phyloP scores from a whole-genome alignment of 2,329 filamentous ascomycete genomes.

The Ceratocystis papillata region DNA sequence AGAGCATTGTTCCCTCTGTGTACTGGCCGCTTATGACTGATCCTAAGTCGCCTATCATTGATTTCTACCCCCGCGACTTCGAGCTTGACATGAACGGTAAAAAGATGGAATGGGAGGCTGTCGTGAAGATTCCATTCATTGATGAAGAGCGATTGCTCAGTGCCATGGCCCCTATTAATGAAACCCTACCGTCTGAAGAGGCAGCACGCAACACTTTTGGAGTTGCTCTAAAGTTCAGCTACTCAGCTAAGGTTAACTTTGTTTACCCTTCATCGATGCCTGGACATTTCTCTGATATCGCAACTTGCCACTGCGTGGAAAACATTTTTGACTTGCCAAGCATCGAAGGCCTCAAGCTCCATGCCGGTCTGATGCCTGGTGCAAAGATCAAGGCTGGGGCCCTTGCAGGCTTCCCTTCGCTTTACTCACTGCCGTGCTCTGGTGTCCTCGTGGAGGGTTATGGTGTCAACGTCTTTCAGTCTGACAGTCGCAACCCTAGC shows the following conservation, averaged over 20 bases:
- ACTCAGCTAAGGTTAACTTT: conserved; percentile 65
- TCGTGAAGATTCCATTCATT: conserved; percentile 98
- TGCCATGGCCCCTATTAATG: conserved; percentile 79
- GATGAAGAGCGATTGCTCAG: conserved; percentile 74
- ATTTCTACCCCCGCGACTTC: conserved; percentile 96
- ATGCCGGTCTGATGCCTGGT: conserved; percentile 72
- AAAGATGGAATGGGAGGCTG: conserved; percentile 99
- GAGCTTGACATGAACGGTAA: conserved; percentile 99
- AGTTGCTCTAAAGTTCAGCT: conserved; percentile 85
- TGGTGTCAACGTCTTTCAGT: conserved; percentile 87
- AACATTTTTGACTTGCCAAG: conserved; percentile 93
- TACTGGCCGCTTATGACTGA: conserved; percentile 93
- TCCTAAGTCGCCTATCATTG: conserved; percentile 80
- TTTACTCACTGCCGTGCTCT: conserved; percentile 75
- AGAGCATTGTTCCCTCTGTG: conserved; percentile 78
- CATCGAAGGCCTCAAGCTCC: conserved; percentile 78
- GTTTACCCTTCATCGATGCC: conserved; percentile 78
- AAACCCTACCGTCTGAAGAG: conserved; percentile 65
- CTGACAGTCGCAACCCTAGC: conserved; percentile 92
- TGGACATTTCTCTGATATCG: conserved; percentile 81
- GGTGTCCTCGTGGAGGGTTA: conserved; percentile 62
- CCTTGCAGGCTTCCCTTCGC: conserved; percentile 84
- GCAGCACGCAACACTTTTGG: conserved; percentile 80
- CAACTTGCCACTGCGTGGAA: conserved; percentile 79
- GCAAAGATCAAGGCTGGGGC: conserved; percentile 71